Evolutionary conservation across 306 rosid species (phyloP), one percentile per base, ranked within the genome.

Genomic region (Gastrolobium villosum): DNA sequence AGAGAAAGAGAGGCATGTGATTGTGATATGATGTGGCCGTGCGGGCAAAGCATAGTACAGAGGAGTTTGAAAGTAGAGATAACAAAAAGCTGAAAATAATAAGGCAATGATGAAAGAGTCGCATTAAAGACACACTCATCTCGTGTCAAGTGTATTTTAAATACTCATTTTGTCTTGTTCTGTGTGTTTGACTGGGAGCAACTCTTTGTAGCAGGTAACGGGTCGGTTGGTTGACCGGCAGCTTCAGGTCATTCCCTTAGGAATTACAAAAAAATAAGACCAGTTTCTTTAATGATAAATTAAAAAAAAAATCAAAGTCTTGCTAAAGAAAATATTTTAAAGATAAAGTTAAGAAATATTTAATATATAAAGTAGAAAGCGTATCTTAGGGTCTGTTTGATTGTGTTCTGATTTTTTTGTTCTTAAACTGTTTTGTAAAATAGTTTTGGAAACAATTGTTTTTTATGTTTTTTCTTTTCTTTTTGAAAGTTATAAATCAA

Each of bases 61-160:
- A 63, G 60, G 63, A 45, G 70, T 32, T 79, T 56, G 78, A 77
- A 84, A 79, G 85, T 79, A 57, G 76, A 68, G 72, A 68, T 36
- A 32, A 48, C 14, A 64, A 77, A 90, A 83, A 77, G 80, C 82
- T 70, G 77, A 84, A 85, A 90, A 87, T 91, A 85, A 91, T 87
- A 84, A 85, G 91, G 93, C 82, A 84, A 91, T 89, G 85, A 91
- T 85, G 91, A 87, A 80, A 68, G 86, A 64, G 86, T 84, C 82
- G 70, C 68, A 83, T 67, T 86, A 65, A 90, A 81, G 82, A 32
- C 84, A 34, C 34, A 43, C 66, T 43, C 60, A 85, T 82, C 84
- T 72, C 70, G 53, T 84, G 75, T 81, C 75, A 35, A 49, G 77
- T 56, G 74, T 76, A 43, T 75, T 68, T 68, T 74, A 50, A 69